A percentile compares a stretch with the other conserved stretches of the same genome.
phyloP scores from a whole-genome alignment of 225 moss, liverwort and hornwort genomes.

The Marchantia paleacea region DNA sequence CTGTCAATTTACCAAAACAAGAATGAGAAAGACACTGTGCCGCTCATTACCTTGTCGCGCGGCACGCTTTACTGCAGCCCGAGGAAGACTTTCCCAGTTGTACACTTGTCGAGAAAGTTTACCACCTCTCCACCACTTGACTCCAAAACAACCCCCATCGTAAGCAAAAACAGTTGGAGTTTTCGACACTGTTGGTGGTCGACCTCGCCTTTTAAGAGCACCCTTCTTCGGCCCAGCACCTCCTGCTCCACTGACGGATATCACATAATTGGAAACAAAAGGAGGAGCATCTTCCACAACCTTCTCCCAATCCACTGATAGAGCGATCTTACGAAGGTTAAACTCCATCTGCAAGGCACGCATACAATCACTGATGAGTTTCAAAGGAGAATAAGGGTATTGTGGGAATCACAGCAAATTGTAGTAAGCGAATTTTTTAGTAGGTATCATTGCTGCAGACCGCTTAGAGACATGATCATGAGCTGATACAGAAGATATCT shows the following conservation, averaged over 20 bases:
- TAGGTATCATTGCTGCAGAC: neutral
- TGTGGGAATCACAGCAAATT: neutral
- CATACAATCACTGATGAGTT: conserved; percentile 4
- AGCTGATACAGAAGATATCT: neutral
- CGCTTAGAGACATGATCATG: too few species aligned
- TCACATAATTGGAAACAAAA: conserved; percentile 60
- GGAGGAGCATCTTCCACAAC: conserved; percentile 72
- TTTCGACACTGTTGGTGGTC: conserved; percentile 47
- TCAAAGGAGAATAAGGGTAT: neutral
- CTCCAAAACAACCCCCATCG: conserved; percentile 55
- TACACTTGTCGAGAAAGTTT: conserved; percentile 69
- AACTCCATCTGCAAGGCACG: conserved; percentile 72
- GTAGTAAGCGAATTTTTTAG: too few species aligned
- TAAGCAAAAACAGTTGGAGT: conserved; percentile 39
- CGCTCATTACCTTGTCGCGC: conserved; percentile 70
- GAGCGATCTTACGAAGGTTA: conserved; percentile 59
- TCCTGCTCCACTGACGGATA: conserved; percentile 23
- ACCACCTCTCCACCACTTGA: conserved; percentile 94
- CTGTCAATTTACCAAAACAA: neutral
- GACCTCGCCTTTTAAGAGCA: conserved; percentile 49
- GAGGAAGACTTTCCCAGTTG: conserved; percentile 84
- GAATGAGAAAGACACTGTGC: neutral
- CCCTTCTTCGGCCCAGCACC: conserved; percentile 21
- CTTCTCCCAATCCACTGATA: conserved; percentile 84
- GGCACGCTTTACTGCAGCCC: conserved; percentile 51